Evolutionary conservation across 1,139 yeast genomes (phyloP).

Genomic region (Zygosaccharomyces sapae): DNA sequence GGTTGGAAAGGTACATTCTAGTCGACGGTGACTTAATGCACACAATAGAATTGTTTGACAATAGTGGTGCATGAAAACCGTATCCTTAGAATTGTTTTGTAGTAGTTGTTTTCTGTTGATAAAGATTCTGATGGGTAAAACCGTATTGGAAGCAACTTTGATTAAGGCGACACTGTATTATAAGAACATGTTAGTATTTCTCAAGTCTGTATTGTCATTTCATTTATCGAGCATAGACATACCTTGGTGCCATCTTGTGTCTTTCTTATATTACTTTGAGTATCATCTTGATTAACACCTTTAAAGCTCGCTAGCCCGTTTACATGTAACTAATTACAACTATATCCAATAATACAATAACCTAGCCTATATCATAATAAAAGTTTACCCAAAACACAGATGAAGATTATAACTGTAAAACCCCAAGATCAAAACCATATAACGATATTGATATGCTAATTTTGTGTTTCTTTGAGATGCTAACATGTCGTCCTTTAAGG

Average conservation of each 20-base stretch:
- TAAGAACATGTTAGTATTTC: constrained; percentile 7
- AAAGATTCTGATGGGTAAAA: constrained; percentile 31
- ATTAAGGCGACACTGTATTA: constrained; percentile 26
- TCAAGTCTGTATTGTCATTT: not conserved
- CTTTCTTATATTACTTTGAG: not conserved
- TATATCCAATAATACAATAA: not conserved
- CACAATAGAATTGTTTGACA: constrained; percentile 35
- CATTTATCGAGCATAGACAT: constrained; percentile 1
- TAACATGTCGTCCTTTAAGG: constrained; percentile 24
- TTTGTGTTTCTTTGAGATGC: constrained; percentile 22
- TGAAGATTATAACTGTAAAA: constrained; percentile 11
- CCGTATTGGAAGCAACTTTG: constrained; percentile 21
- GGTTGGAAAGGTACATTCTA: constrained; percentile 31
- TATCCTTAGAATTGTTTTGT: constrained; percentile 19
- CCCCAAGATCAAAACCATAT: constrained; percentile 23
- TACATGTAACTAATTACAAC: not conserved
- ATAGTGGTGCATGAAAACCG: constrained; percentile 33
- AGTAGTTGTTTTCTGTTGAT: constrained; percentile 31
- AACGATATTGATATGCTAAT: constrained; percentile 24
- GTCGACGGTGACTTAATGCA: constrained; percentile 31
- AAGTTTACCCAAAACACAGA: constrained; percentile 11
- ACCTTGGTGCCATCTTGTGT: constrained; percentile 14
- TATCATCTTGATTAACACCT: not conserved
- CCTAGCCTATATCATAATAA: constrained; percentile 3
- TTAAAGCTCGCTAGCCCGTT: not conserved